Evolutionary conservation across 177 flowering plant genomes (phyloP).

Genomic region (Vitis hybrid): DNA sequence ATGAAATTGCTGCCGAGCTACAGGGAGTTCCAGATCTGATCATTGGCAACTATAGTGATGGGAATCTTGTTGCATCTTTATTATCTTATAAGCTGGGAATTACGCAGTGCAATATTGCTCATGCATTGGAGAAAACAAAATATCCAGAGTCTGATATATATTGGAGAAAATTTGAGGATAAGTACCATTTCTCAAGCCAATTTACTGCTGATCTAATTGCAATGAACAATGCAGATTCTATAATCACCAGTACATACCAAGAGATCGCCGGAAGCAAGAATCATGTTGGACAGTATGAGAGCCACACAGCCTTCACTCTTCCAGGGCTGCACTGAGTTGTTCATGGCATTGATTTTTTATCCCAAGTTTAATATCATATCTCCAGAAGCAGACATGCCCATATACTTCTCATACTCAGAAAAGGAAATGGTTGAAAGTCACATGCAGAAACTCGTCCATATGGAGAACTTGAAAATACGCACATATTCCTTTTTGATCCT

Average conservation of each 20-base stretch:
- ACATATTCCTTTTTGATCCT: no score
- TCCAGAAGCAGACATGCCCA: conserved; percentile 46
- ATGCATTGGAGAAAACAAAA: conserved; percentile 31
- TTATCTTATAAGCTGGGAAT: conserved; percentile 88
- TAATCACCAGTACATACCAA: conserved; percentile 31
- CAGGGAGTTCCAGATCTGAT: conserved; percentile 91
- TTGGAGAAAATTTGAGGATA: conserved; percentile 27
- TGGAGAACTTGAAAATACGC: no score
- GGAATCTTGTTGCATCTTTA: conserved; percentile 92
- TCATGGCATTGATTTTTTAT: conserved; percentile 46
- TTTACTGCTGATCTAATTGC: conserved; percentile 32
- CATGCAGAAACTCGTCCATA: no score
- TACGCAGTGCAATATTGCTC: conserved; percentile 58
- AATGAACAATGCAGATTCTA: conserved; percentile 31
- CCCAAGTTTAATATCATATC: conserved; percentile 55
- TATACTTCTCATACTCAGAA: conserved; percentile 49
- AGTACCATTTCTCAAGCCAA: conserved; percentile 32
- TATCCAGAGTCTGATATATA: conserved; percentile 31
- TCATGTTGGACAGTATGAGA: conserved; percentile 32
- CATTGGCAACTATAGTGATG: conserved; percentile 97
- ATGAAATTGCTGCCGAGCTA: conserved; percentile 72
- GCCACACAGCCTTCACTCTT: conserved; percentile 35
- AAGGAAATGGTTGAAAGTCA: conserved; percentile 12
- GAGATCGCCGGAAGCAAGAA: conserved; percentile 40
- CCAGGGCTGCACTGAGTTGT: conserved; percentile 48